Conservation (phyloP, 1,284 basidiomycete species). For the Austroboletus niveus region DNA sequence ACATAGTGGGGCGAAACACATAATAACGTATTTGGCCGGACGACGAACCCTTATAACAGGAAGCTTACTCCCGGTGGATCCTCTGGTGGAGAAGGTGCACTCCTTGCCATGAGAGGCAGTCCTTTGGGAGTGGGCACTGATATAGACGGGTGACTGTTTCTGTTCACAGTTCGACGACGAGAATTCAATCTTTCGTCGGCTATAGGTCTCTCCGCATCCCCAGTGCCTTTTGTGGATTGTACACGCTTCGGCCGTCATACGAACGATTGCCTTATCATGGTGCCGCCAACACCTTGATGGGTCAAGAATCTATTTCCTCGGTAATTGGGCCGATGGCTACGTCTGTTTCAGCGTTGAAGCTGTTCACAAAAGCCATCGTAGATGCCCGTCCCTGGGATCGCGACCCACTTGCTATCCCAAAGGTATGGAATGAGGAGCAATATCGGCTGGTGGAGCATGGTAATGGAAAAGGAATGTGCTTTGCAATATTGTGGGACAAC, state of each 20-base stretch:
- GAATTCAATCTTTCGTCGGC: background rate
- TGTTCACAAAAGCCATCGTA: constrained; percentile 62
- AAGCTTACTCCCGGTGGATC: constrained; percentile 57
- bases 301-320: constrained; percentile 71
- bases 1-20: constrained; percentile 61
- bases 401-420: constrained; percentile 65
- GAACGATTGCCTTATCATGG: constrained; percentile 72
- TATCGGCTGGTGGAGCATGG: constrained; percentile 61
- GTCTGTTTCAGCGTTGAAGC: constrained; percentile 56
- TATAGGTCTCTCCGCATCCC: constrained; percentile 70
- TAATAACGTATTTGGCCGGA: constrained; percentile 70
- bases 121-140: constrained; percentile 70
- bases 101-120: constrained; percentile 58
- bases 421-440: constrained; percentile 61
- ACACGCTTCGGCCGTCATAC: constrained; percentile 70
- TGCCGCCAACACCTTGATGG: constrained; percentile 60
- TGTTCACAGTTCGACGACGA: background rate
- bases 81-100: constrained; percentile 66
- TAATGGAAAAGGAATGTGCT: constrained; percentile 53
- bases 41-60: constrained; percentile 62
- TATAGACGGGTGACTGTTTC: constrained; percentile 52
- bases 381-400: constrained; percentile 61
- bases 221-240: constrained; percentile 63
- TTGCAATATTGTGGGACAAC: constrained; percentile 65
- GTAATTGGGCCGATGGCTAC: constrained; percentile 73